Percentiles rank a stretch among this genome's conserved stretches.
Evolutionary conservation across 2,329 filamentous ascomycete genomes (phyloP).

Genomic region (Akanthomyces lecanii): DNA sequence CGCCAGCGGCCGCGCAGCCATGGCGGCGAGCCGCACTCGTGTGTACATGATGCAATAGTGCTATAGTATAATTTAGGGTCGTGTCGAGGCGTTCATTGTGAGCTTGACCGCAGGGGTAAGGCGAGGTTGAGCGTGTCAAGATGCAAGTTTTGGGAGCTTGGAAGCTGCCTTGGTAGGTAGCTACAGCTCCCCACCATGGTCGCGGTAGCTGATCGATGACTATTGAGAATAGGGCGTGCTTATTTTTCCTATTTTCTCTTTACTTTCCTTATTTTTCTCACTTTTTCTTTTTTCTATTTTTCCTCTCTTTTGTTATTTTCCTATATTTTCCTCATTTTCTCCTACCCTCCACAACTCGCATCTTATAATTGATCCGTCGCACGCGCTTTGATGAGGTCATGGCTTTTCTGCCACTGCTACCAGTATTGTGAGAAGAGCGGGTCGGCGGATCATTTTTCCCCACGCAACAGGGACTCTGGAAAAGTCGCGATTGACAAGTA

Average conservation of each 20-base stretch:
- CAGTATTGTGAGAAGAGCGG: neutral
- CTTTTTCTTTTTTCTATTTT: too few relatives aligned
- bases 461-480: neutral
- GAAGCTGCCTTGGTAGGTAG: neutral
- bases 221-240: too few relatives aligned
- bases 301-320: too few relatives aligned
- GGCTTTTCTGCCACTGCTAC: neutral
- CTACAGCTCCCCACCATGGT: neutral
- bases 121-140: slow-evolving; percentile 5
- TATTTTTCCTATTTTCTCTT: too few relatives aligned
- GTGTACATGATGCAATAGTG: slow-evolving; percentile 2
- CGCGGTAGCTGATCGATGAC: neutral
- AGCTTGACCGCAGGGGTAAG: neutral
- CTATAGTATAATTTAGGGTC: neutral
- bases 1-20: slow-evolving; percentile 14
- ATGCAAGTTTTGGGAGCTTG: neutral
- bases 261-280: too few relatives aligned
- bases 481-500: neutral
- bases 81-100: neutral
- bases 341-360: too few relatives aligned
- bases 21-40: neutral
- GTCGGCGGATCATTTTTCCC: slow-evolving; percentile 17
- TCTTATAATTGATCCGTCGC: too few relatives aligned
- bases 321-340: too few relatives aligned
- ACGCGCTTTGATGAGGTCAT: slow-evolving; percentile 12